Base-by-base conservation (phyloP, 208 protist genomes). In the Leishmania major region DNA sequence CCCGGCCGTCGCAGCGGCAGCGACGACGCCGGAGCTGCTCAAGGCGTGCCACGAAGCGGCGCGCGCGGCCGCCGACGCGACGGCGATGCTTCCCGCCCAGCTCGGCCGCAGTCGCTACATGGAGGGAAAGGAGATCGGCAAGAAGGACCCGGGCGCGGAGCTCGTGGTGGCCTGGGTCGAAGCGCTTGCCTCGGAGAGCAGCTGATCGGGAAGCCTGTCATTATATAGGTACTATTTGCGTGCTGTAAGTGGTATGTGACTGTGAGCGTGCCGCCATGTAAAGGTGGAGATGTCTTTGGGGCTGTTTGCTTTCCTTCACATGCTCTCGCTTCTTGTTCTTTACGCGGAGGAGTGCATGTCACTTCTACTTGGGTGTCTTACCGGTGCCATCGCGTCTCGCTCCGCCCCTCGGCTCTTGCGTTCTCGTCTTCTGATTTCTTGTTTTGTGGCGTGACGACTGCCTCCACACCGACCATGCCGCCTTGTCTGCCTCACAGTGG, bases 121-220 rank as follows among this genome's bases (percentile, higher is more conserved):
- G 75, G 64, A 86, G 19, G 90, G 92, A 1, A 93, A 92, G 76
- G 90, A 95, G 79, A 80, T 95, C 11, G 91, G 91, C 15, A 82
- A 84, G 64, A 80, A 81, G 76, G 89, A 95, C 75, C 90, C 92
- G 28, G 92, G 92, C 1, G 84, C 84, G 25, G 90, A 93, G 87
- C 82, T 93, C 35, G 79, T 92, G 53, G 88, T 90, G 25, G 71
- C 78, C 62, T 94, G 91, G 87, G 0, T 92, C 17, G 81, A 88
- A 57, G 84, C 80, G 43, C 60, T 88, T 15, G 73, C 55, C 62
- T n/a, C 19, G 40, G 28, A 31, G 31, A 35, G 3, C 35, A 47
- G 40, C 35, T 77, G 19, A 28, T 22, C 37, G 2, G 43, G 69
- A 25, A 45, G 10, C 53, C 25, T 15, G 19, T n/a, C 66, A 69